These are phyloP conservation scores for Wickerhamiella qilinensis DNA, from an alignment of 805 yeast genomes.

Conservation along the genomic window DNA sequence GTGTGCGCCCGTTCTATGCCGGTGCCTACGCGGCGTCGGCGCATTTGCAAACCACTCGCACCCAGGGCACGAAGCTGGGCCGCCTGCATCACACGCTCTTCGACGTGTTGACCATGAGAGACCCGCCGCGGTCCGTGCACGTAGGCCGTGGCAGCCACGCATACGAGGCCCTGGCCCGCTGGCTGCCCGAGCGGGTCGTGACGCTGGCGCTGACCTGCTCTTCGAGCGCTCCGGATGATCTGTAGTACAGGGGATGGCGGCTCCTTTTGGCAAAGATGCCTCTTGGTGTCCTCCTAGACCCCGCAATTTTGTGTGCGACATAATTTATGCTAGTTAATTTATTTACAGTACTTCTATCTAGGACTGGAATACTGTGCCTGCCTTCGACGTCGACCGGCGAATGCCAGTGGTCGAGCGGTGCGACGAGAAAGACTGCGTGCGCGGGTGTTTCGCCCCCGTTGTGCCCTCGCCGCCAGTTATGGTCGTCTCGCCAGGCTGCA, in stretches of 20 bases:
- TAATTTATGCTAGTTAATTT: too few species aligned
- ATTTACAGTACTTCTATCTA: background rate
- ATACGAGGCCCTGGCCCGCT: slow-evolving; percentile 16
- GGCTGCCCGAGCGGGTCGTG: slow-evolving; percentile 20
- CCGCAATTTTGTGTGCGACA: too few species aligned
- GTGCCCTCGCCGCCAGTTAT: background rate
- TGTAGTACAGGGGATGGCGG: too few species aligned
- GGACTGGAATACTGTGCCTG: background rate
- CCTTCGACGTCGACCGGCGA: background rate
- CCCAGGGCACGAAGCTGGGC: slow-evolving; percentile 19
- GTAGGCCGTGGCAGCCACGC: slow-evolving; percentile 21
- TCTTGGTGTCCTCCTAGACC: too few species aligned
- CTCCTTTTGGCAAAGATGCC: too few species aligned
- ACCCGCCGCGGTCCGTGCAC: slow-evolving; percentile 19
- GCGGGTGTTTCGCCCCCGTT: background rate
- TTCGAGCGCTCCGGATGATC: background rate
- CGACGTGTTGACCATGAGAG: slow-evolving; percentile 16
- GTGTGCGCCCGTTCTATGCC: slow-evolving; percentile 23
- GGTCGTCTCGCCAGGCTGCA: background rate
- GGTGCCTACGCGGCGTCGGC: slow-evolving; percentile 20
- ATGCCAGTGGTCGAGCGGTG: background rate
- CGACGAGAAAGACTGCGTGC: background rate
- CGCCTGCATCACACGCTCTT: slow-evolving; percentile 19
- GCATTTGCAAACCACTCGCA: slow-evolving; percentile 16
- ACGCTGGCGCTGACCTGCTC: slow-evolving; percentile 3